phyloP scores from a whole-genome alignment of 768 basidiomycete genomes.

The Tricholoma terreum region DNA sequence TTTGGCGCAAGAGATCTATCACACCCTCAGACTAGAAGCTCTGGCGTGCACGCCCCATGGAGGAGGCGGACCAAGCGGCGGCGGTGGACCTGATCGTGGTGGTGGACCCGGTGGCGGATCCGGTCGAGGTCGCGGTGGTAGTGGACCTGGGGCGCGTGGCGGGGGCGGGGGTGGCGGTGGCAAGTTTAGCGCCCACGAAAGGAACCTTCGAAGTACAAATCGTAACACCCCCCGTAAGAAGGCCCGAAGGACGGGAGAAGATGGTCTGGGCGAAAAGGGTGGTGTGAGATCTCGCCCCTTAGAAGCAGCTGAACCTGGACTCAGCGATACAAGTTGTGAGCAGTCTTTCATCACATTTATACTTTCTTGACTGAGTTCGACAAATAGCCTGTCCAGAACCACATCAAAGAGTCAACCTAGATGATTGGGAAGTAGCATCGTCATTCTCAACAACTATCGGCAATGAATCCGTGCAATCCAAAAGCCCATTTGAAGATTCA shows the following conservation, averaged over 20 bases:
- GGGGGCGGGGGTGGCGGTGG: neutral
- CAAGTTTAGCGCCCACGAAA: neutral
- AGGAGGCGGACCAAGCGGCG: slow-evolving; percentile 5
- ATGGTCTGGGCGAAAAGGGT: neutral
- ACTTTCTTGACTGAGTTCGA: neutral
- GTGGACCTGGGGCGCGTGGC: neutral
- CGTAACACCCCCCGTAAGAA: neutral
- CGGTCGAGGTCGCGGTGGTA: slow-evolving; percentile 2
- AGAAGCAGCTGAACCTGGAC: neutral
- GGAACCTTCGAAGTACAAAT: neutral
- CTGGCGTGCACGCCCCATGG: neutral
- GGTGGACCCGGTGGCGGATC: no score
- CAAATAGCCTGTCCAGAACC: neutral
- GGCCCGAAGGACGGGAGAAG: neutral
- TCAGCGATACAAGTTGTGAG: neutral
- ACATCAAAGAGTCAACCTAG: neutral
- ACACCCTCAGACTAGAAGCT: no score
- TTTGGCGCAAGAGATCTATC: no score
- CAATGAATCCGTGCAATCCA: slow-evolving; percentile 2
- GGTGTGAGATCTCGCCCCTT: neutral
- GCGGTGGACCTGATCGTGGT: neutral
- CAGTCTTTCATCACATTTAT: neutral
- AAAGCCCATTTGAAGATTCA: slow-evolving; percentile 5
- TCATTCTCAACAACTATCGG: neutral
- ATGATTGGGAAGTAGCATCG: neutral